Conservation (phyloP, 2,329 filamentous ascomycete genomes). For the Macroventuria anomochaeta region DNA sequence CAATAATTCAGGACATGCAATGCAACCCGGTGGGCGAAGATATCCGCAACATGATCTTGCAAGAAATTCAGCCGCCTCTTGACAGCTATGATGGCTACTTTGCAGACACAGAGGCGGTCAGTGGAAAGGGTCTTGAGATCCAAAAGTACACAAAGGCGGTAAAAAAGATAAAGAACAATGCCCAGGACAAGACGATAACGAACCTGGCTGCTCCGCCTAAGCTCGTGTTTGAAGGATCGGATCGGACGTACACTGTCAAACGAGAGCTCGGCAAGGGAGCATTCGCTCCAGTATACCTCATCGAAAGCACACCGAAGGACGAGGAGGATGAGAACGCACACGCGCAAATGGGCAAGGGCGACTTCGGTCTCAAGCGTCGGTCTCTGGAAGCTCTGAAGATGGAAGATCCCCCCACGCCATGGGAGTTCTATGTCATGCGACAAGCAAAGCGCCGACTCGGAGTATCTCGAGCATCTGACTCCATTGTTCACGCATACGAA, state of each 20-base stretch:
- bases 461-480: conserved; percentile 72
- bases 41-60: conserved; percentile 76
- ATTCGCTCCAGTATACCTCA: conserved; percentile 93
- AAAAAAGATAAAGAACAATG: conserved; percentile 61
- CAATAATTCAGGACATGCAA: conserved; percentile 79
- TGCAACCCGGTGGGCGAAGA: conserved; percentile 89
- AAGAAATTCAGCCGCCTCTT: conserved; percentile 75
- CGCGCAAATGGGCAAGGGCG: conserved; percentile 67
- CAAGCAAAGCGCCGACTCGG: conserved; percentile 79
- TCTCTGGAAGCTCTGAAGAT: conserved; percentile 88
- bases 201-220: conserved; percentile 66
- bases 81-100: conserved; percentile 79
- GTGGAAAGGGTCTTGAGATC: conserved; percentile 75
- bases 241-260: conserved; percentile 76
- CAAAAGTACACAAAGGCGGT: conserved; percentile 78
- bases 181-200: conserved; percentile 66
- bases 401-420: conserved; percentile 84
- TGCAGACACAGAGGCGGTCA: conserved; percentile 70
- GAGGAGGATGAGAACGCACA: conserved; percentile 51
- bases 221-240: conserved; percentile 70
- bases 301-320: conserved; percentile 71
- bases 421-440: conserved; percentile 97
- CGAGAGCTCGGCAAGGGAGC: conserved; percentile 90
- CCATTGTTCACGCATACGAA: conserved; percentile 83
- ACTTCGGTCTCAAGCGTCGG: conserved; percentile 64